phyloP scores from a whole-genome alignment of 2,329 filamentous ascomycete genomes.

The Talaromyces sp. region DNA sequence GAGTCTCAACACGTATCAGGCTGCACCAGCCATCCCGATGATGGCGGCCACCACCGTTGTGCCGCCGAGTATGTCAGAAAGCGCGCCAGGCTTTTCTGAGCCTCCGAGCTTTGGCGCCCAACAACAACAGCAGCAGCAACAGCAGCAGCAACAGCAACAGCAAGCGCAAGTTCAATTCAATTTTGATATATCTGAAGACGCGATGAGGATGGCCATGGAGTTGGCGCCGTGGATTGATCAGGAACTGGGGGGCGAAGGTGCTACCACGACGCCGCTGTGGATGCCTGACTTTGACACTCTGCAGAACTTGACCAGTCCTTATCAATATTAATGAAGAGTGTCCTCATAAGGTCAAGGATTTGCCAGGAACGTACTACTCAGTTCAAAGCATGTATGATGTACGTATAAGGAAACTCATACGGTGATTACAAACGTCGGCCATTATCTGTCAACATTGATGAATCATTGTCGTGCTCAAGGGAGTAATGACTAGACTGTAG shows the following conservation, averaged over 20 bases:
- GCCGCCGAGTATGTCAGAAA: neutral
- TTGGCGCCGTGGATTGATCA: slow-evolving; percentile 41
- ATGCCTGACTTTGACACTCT: slow-evolving; percentile 40
- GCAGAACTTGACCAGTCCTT: slow-evolving; percentile 25
- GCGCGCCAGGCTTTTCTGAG: neutral
- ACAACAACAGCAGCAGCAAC: slow-evolving; percentile 5
- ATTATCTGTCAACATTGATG: too few relatives aligned
- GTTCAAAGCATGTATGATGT: too few relatives aligned
- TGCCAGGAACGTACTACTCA: too few relatives aligned
- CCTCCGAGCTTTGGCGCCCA: neutral
- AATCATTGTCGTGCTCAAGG: too few relatives aligned
- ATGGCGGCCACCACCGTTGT: neutral
- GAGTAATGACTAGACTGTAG: too few relatives aligned
- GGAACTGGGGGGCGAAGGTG: slow-evolving; percentile 23
- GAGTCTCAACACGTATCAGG: neutral
- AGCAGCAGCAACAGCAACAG: slow-evolving; percentile 4
- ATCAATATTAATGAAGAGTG: slow-evolving; percentile 14
- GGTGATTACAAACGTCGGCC: too few relatives aligned
- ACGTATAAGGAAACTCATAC: too few relatives aligned
- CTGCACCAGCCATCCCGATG: slow-evolving; percentile 11
- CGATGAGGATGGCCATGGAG: slow-evolving; percentile 38
- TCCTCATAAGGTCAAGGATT: too few relatives aligned
- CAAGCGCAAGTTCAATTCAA: slow-evolving; percentile 5
- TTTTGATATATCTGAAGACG: slow-evolving; percentile 30
- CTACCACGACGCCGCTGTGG: slow-evolving; percentile 29